A percentile compares a stretch with the other conserved stretches of the same genome.
phyloP scores from a whole-genome alignment of 345 rosid genomes.

The Eucalyptus tenuipes region DNA sequence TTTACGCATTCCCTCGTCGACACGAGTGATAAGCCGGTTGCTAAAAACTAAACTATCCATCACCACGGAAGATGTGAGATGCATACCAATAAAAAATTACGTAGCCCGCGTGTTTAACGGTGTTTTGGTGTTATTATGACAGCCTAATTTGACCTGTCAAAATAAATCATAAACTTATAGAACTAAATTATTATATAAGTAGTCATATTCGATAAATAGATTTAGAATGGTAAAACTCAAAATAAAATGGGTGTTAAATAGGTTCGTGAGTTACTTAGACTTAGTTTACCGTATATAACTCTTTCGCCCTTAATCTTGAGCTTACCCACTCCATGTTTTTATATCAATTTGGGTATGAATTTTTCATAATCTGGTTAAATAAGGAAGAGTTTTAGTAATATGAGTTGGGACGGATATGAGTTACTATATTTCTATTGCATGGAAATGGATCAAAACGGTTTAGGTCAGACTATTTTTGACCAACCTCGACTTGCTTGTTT shows the following conservation, averaged over 20 bases:
- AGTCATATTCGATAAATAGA: too few relatives aligned
- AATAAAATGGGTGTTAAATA: not conserved
- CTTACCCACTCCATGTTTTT: not conserved
- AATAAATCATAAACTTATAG: not conserved
- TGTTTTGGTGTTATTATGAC: not conserved
- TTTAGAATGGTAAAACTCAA: not conserved
- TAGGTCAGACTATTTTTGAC: not conserved
- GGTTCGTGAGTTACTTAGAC: not conserved
- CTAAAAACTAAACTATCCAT: not conserved
- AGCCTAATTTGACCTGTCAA: not conserved
- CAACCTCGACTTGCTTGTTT: not conserved
- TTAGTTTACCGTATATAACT: too few relatives aligned
- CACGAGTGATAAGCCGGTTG: not conserved
- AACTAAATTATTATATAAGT: not conserved
- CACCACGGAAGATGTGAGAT: not conserved
- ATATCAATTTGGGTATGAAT: not conserved
- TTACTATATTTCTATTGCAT: too few relatives aligned
- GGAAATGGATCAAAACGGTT: too few relatives aligned
- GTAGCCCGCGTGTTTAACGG: accelerated
- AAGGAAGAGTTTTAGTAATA: too few relatives aligned
- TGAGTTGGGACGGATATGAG: not conserved
- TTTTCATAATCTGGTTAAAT: too few relatives aligned
- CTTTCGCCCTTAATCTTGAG: not conserved
- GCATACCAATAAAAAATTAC: not conserved
- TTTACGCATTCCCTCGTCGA: not conserved